phyloP scores from a whole-genome alignment of 768 basidiomycete species.

The Pulveroboletus sp. region DNA sequence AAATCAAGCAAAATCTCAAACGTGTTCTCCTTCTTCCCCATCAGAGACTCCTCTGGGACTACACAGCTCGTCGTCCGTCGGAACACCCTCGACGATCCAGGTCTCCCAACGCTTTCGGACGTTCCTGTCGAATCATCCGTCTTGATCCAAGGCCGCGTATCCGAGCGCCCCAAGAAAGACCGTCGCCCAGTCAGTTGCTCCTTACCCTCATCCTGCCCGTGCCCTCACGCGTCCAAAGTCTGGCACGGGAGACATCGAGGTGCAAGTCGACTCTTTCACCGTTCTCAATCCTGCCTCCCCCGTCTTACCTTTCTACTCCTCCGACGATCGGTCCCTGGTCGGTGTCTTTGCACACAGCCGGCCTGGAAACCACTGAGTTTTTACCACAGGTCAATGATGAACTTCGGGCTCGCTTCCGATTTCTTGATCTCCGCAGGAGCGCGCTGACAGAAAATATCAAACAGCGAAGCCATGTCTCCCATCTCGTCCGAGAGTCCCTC shows the following conservation, averaged over 20 bases:
- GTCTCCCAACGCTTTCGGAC: conserved; percentile 45
- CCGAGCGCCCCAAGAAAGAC: conserved; percentile 55
- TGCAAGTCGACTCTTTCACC: conserved; percentile 62
- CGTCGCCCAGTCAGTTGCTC: conserved; percentile 50
- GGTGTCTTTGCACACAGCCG: conserved; percentile 23
- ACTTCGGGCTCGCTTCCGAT: conserved; percentile 76
- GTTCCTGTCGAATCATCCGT: conserved; percentile 78
- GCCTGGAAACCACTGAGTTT: background rate
- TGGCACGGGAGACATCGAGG: conserved; percentile 73
- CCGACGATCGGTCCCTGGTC: conserved; percentile 70
- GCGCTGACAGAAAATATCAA: conserved; percentile 73
- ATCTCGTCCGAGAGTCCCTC: conserved; percentile 66
- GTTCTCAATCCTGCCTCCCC: conserved; percentile 75
- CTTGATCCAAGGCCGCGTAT: conserved; percentile 69
- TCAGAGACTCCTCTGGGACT: conserved; percentile 73
- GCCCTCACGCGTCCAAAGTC: conserved; percentile 35
- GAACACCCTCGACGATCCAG: conserved; percentile 19
- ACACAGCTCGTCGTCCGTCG: conserved; percentile 74
- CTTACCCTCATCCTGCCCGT: background rate
- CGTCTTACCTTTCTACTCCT: conserved; percentile 80
- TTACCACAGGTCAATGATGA: conserved; percentile 73
- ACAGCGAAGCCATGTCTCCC: conserved; percentile 78
- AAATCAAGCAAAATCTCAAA: conserved; percentile 59
- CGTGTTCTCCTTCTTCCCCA: conserved; percentile 76
- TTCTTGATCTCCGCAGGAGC: conserved; percentile 81